phyloP scores from a whole-genome alignment of 2,329 filamentous ascomycete genomes.

The Xylariaceae sp. region DNA sequence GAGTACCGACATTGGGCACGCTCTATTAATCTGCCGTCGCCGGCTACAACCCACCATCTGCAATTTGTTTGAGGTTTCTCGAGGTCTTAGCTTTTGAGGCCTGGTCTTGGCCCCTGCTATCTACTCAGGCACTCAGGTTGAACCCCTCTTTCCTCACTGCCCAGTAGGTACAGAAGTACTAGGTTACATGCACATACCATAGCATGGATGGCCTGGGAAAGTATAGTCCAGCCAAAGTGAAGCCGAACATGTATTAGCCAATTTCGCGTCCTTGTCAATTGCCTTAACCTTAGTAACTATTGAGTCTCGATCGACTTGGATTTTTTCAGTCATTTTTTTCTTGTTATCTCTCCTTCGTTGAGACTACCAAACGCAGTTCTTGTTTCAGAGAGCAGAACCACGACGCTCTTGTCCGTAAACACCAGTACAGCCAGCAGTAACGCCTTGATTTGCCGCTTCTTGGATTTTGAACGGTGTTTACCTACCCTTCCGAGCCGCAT shows the following conservation, averaged over 20 bases:
- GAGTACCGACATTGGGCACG: constrained; percentile 8
- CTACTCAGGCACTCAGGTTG: not conserved
- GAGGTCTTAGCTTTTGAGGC: not conserved
- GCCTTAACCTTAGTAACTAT: too few species aligned
- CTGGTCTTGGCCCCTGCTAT: not conserved
- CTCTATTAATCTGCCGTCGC: constrained; percentile 12
- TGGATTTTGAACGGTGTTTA: too few species aligned
- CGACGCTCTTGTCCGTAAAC: too few species aligned
- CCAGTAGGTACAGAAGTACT: too few species aligned
- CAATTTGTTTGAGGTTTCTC: constrained; percentile 5
- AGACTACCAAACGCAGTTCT: constrained; percentile 2
- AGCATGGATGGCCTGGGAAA: too few species aligned
- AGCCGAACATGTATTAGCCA: constrained; percentile 25
- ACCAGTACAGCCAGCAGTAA: too few species aligned
- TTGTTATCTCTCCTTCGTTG: constrained; percentile 3
- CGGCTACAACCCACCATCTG: constrained; percentile 17
- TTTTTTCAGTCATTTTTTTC: constrained; percentile 7
- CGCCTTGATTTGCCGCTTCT: too few species aligned
- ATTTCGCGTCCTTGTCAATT: constrained; percentile 17
- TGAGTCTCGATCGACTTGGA: constrained; percentile 4
- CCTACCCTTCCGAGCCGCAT: too few species aligned
- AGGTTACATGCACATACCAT: too few species aligned
- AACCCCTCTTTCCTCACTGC: too few species aligned
- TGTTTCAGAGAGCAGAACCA: too few species aligned
- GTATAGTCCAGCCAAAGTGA: not conserved